Evolutionary conservation across 495 filamentous ascomycete genomes (phyloP).

Genomic region (Penicillium odoratum): DNA sequence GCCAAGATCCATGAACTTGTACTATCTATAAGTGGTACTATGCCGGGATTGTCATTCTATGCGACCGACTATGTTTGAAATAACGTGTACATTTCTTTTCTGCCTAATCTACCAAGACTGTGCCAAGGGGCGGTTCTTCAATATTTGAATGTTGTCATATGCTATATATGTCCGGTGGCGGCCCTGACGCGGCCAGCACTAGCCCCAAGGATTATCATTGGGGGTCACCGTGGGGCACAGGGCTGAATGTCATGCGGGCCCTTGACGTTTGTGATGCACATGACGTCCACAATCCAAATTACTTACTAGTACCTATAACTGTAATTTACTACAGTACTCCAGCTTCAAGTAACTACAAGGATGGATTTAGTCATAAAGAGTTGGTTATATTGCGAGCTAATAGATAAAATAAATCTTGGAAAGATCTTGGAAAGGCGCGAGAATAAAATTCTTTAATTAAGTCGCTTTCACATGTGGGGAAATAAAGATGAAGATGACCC

Average conservation of each 20-base stretch:
- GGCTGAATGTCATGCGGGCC: slow-evolving; percentile 12
- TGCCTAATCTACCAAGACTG: not conserved
- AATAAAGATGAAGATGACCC: not conserved
- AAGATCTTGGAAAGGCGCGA: too few relatives aligned
- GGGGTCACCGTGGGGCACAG: not conserved
- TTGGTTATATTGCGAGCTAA: not conserved
- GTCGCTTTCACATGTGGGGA: too few relatives aligned
- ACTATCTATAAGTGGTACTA: not conserved
- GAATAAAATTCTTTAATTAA: too few relatives aligned
- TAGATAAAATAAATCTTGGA: not conserved
- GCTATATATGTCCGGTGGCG: not conserved
- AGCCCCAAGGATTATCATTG: not conserved
- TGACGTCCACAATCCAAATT: not conserved
- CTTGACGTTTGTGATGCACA: not conserved
- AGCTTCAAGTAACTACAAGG: not conserved
- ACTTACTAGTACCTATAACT: not conserved
- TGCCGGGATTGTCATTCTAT: not conserved
- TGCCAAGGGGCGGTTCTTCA: not conserved
- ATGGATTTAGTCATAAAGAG: not conserved
- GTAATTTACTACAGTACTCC: too few relatives aligned
- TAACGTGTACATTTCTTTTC: not conserved
- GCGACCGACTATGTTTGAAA: not conserved
- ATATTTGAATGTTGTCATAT: not conserved
- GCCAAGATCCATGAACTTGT: not conserved
- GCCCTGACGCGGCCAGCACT: slow-evolving; percentile 9